These are phyloP conservation scores for Colletotrichum kahawae DNA, from an alignment of 2,329 filamentous ascomycete species.

Conservation along the genomic window DNA sequence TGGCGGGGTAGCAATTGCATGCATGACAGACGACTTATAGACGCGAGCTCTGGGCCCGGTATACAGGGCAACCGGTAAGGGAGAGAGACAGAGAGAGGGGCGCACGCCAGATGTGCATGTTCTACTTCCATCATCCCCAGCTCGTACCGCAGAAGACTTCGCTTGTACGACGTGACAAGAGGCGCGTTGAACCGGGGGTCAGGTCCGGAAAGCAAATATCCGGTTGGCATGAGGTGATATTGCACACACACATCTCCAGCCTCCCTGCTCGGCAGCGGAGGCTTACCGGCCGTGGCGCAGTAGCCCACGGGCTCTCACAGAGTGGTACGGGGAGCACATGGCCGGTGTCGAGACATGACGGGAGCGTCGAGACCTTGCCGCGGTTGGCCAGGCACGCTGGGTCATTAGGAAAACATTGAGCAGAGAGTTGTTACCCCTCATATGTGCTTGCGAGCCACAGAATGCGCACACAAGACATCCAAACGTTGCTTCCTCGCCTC, in stretches of 20 bases:
- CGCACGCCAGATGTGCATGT: not conserved
- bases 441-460: not conserved
- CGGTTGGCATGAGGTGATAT: conserved; percentile 3
- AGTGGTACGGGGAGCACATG: not conserved
- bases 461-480: not conserved
- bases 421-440: not conserved
- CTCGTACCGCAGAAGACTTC: not conserved
- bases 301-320: not conserved
- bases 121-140: not conserved
- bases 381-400: not conserved
- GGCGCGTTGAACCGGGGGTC: not conserved
- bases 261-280: not conserved
- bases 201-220: not conserved
- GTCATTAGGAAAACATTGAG: not conserved
- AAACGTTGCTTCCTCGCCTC: not conserved
- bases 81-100: not conserved
- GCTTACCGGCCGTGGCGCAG: not conserved
- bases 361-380: not conserved
- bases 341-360: not conserved
- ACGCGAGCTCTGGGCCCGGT: not conserved
- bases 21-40: not conserved
- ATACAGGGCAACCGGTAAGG: conserved; percentile 4
- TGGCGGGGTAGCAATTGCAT: not conserved
- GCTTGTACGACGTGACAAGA: not conserved
- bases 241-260: not conserved